Evolutionary conservation across 2,329 filamentous ascomycete genomes (phyloP), one percentile per base, ranked within the genome.

Genomic region (Penicillium fuscoglaucum): DNA sequence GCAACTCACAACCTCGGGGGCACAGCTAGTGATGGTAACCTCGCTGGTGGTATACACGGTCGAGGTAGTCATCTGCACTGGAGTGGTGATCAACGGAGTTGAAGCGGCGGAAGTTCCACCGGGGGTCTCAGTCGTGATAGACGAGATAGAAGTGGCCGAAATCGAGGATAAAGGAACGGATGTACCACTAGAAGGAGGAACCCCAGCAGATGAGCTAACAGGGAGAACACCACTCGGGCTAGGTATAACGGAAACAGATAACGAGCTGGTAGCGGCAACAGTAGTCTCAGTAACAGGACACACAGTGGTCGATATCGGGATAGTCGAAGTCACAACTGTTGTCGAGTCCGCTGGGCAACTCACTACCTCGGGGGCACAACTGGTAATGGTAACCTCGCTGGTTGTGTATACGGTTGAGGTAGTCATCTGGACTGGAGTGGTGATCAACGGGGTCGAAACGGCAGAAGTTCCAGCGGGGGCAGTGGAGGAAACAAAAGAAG

Each of bases 291-390:
- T 75, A 26, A 76, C 72, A 35, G 78, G 84, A 80, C 84, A 86
- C 69, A 87, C 71, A 41, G 85, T 87, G 62, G 86, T 87, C 52
- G 81, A 83, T 48, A 86, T 67, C 47, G 84, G 74, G 59, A 88
- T 70, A 7, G 82, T 84, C 58, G 83, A 78, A 3, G 83, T 84
- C 55, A 82, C 75, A 31, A 84, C 70, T 0, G 76, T 78, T 47
- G 80, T 78, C 15, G 78, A 80, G 52, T 75, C 45, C 52, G 76
- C 79, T 28, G 83, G 83, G 77, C 83, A 86, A 75, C 83, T 74
- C 37, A 71, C 70, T 39, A 77, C 69, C 1, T 66, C 70, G 7
- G 76, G 66, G 17, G 72, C 71, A 56, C 74, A 78, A 65, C 71
- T 74, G 12, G 75, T 78, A 61, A 77, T 70, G 40, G 76, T 76